Evolutionary conservation across 2,329 filamentous ascomycete genomes (phyloP), one percentile per base, ranked within the genome.

Genomic region (Cladosporium sp.): DNA sequence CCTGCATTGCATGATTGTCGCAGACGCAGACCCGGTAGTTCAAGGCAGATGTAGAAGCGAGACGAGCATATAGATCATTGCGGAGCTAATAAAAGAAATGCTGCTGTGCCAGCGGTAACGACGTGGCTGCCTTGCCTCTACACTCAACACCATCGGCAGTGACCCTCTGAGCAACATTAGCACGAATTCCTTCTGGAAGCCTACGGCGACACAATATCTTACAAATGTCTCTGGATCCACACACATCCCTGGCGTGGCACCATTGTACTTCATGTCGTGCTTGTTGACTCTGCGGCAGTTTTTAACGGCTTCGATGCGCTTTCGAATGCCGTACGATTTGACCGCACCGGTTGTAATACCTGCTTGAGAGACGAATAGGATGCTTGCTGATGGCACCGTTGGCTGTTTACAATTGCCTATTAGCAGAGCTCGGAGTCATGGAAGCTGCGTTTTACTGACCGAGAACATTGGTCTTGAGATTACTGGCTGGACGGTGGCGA

Each of bases 261-360:
- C 85, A 71, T 97, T 97, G 73, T 85, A 91, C 69, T 90, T 91
- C 91, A 97, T 96, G 72, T 96, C 89, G 65, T 75, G 79, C 80
- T 97, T 97, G 39, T 86, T 79, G 45, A 96, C 81, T 35, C 73
- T 82, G 59, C 92, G 80, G 71, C 91, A 96, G 58, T 83, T 83
- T 68, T 80, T 85, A 47, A 96, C 90, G 2, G 89, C 77, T 74
- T 92, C 89, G 63, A 96, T 77, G 44, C 90, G 84, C 73, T 91
- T 94, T 65, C 80, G 82, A 59, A 97, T 77, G 2, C 83, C 83
- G 71, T 96, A 96, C 1, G 77, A 77, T 15, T 80, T 78, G 35
- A 92, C 81, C 2, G 78, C 77, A 52, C 90, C 90, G 4, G 77
- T 81, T 17, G 80, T 75, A 17, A 50, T 35, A 8, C 47, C 34